Conservation (phyloP, 208 protist genomes). For the Wallacemonas sp. region DNA sequence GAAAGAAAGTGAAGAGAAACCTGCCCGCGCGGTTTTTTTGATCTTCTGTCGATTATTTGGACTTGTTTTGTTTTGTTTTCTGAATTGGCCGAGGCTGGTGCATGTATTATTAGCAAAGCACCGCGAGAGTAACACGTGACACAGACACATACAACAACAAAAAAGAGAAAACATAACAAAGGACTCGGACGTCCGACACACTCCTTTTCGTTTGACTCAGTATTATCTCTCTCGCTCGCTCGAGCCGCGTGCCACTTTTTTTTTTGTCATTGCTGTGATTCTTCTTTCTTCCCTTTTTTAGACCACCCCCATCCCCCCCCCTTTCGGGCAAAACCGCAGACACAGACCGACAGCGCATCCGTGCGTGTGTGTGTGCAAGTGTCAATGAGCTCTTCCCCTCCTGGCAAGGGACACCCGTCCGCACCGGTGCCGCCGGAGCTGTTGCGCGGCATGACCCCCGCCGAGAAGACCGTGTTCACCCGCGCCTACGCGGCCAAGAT, state of each 20-base stretch:
- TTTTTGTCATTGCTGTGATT: too few relatives aligned
- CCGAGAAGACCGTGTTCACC: slow-evolving; percentile 37
- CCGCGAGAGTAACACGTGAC: too few relatives aligned
- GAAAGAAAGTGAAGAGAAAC: neutral
- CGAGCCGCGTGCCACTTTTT: too few relatives aligned
- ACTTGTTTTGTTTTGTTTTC: slow-evolving; percentile 7
- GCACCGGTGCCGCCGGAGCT: slow-evolving; percentile 45
- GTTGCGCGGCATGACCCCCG: slow-evolving; percentile 44
- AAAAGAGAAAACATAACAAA: too few relatives aligned
- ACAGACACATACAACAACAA: slow-evolving; percentile 8
- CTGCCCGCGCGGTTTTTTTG: neutral
- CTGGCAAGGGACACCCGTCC: neutral
- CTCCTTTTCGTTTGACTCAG: neutral
- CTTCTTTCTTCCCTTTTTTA: too few relatives aligned
- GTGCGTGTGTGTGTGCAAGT: neutral
- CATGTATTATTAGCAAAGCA: slow-evolving; percentile 5
- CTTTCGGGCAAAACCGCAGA: too few relatives aligned
- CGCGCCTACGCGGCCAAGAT: slow-evolving; percentile 55
- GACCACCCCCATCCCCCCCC: too few relatives aligned
- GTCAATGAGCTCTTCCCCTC: neutral
- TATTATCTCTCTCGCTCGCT: too few relatives aligned
- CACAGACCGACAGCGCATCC: too few relatives aligned
- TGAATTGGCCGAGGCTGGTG: neutral
- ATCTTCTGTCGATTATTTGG: too few relatives aligned
- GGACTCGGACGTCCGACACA: too few relatives aligned